Conservation (phyloP, 352 stramenopile genomes). For the Pythium rhizo-oryzae region DNA sequence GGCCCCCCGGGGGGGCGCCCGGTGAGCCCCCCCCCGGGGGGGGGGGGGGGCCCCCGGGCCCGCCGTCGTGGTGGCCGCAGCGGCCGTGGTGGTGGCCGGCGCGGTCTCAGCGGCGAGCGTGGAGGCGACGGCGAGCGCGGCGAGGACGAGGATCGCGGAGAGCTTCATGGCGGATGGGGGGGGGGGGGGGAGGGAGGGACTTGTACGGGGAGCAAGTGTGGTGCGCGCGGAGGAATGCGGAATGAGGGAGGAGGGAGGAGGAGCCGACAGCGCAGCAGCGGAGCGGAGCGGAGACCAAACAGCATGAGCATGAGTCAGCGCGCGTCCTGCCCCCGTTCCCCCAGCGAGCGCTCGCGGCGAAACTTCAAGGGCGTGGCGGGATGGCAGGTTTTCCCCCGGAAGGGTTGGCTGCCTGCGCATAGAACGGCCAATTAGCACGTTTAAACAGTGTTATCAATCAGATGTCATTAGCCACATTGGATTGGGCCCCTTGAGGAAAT, state of each 20-base stretch:
- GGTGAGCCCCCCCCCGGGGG: too few relatives aligned
- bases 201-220: conserved; percentile 9
- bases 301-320: not conserved
- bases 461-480: not conserved
- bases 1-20: too few relatives aligned
- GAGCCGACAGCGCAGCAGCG: not conserved
- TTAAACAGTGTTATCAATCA: not conserved
- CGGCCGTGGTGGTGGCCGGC: not conserved
- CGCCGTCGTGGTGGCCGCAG: not conserved
- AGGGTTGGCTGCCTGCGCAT: conserved; percentile 16
- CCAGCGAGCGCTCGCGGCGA: too few relatives aligned
- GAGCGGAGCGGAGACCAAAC: not conserved
- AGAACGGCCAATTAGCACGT: not conserved
- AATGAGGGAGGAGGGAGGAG: conserved; percentile 19
- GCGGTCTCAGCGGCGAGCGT: conserved; percentile 3
- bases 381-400: not conserved
- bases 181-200: not conserved
- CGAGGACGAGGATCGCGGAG: conserved; percentile 22
- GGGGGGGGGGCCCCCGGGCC: not conserved
- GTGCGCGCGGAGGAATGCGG: conserved; percentile 10
- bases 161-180: conserved; percentile 26
- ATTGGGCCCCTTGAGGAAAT: not conserved
- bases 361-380: not conserved
- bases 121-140: conserved; percentile 21
- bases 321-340: too few relatives aligned